These are phyloP conservation scores for Acephala macrosclerotiorum DNA, from an alignment of 2,329 filamentous ascomycete genomes.

Conservation along the genomic window DNA sequence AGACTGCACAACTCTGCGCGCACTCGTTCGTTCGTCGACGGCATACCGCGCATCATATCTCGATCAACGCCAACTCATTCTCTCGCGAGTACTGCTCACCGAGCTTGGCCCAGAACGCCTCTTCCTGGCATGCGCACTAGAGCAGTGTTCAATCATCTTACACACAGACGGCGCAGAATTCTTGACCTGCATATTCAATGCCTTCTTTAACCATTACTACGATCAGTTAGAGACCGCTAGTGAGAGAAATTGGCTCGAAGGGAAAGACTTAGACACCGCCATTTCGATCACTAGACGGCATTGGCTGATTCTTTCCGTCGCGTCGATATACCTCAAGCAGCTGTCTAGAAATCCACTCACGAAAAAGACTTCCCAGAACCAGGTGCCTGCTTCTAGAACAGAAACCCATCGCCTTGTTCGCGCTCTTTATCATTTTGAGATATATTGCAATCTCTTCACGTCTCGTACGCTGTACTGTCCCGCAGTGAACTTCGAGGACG, in stretches of 20 bases:
- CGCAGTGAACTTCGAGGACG: not conserved
- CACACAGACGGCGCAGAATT: not conserved
- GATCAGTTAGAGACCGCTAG: not conserved
- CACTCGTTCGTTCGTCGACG: not conserved
- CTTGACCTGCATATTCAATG: not conserved
- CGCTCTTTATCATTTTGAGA: not conserved
- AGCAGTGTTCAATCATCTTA: not conserved
- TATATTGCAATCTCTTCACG: not conserved
- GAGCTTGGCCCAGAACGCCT: not conserved
- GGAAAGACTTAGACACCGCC: not conserved
- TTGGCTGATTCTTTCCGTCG: not conserved
- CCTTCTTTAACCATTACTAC: not conserved
- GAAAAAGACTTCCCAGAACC: not conserved
- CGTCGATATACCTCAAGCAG: not conserved
- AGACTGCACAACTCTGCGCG: not conserved
- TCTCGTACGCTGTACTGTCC: not conserved
- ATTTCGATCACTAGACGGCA: not conserved
- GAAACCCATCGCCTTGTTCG: not conserved
- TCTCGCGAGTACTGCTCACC: not conserved
- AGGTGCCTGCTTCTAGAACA: no score
- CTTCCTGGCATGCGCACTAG: not conserved
- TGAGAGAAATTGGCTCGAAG: not conserved
- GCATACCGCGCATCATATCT: not conserved
- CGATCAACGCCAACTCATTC: not conserved
- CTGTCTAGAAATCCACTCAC: not conserved